Evolutionary conservation across 495 filamentous ascomycete species (phyloP).

Genomic region (Wilcoxina mikolae): DNA sequence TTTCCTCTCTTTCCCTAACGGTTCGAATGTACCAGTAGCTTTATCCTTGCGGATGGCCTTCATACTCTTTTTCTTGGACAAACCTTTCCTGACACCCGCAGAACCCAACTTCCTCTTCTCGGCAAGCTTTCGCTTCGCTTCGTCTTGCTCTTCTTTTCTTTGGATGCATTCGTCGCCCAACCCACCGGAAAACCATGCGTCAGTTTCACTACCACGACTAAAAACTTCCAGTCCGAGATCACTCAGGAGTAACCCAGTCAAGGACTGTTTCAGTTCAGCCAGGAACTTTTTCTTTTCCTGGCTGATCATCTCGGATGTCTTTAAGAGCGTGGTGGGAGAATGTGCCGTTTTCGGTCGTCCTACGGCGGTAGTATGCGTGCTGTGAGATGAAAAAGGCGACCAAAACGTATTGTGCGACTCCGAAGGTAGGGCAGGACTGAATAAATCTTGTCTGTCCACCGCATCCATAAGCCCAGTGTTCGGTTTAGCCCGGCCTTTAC

Average conservation of each 20-base stretch:
- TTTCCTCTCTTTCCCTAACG: constrained; percentile 32
- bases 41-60: constrained; percentile 30
- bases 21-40: constrained; percentile 27
- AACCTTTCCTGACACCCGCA: constrained; percentile 35
- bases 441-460: constrained; percentile 55
- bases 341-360: constrained; percentile 25
- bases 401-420: constrained; percentile 75
- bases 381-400: constrained; percentile 62
- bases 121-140: constrained; percentile 30
- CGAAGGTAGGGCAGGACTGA: constrained; percentile 56
- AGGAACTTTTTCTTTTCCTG: constrained; percentile 54
- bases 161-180: constrained; percentile 66
- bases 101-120: constrained; percentile 24
- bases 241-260: constrained; percentile 75
- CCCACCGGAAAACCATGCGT: constrained; percentile 67
- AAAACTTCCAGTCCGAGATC: constrained; percentile 79
- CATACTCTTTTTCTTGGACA: constrained; percentile 45
- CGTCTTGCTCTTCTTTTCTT: constrained; percentile 50
- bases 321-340: constrained; percentile 22
- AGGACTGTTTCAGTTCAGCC: constrained; percentile 55
- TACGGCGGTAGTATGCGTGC: constrained; percentile 44
- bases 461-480: constrained; percentile 46
- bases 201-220: constrained; percentile 77
- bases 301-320: constrained; percentile 25
- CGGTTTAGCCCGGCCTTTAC: constrained; percentile 31